Conservation (phyloP, 129 eudicot genomes). For the Logfia minima region DNA sequence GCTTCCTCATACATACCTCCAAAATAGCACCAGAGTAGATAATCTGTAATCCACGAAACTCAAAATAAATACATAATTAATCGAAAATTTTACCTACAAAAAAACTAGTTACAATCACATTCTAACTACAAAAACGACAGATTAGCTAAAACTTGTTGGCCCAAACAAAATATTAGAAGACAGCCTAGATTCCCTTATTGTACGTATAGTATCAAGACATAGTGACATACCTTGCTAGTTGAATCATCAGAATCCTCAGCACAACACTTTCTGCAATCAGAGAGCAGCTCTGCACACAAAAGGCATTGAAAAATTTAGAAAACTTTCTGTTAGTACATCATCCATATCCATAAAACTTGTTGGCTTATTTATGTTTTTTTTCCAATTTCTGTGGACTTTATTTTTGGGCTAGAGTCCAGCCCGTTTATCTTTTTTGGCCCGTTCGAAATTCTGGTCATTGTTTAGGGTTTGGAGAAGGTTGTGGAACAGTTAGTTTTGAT, state of each 20-base stretch:
- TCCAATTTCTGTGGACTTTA: too few species aligned
- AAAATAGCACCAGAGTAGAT: slow-evolving; percentile 77
- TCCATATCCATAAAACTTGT: background rate
- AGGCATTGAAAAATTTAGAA: background rate
- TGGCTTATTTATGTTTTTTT: too few species aligned
- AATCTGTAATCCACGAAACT: slow-evolving; percentile 49
- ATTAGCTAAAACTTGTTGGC: slow-evolving; percentile 5
- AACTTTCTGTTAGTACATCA: background rate
- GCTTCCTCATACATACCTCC: slow-evolving; percentile 93
- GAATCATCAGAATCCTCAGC: slow-evolving; percentile 92
- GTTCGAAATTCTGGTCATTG: too few species aligned
- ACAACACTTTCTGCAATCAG: slow-evolving; percentile 87
- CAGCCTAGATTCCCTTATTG: slow-evolving; percentile 5
- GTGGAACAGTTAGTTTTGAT: too few species aligned
- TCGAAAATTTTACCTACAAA: background rate
- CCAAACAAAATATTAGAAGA: background rate
- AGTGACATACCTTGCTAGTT: slow-evolving; percentile 54
- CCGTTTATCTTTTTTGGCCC: too few species aligned
- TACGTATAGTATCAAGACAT: slow-evolving; percentile 32
- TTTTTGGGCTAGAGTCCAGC: too few species aligned
- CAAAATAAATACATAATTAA: slow-evolving; percentile 6
- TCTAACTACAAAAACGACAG: background rate
- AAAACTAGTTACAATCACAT: background rate
- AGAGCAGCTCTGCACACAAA: slow-evolving; percentile 60
- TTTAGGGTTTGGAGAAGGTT: too few species aligned